Evolutionary conservation across 495 filamentous ascomycete species (phyloP).

Genomic region (Penicillium salamii): DNA sequence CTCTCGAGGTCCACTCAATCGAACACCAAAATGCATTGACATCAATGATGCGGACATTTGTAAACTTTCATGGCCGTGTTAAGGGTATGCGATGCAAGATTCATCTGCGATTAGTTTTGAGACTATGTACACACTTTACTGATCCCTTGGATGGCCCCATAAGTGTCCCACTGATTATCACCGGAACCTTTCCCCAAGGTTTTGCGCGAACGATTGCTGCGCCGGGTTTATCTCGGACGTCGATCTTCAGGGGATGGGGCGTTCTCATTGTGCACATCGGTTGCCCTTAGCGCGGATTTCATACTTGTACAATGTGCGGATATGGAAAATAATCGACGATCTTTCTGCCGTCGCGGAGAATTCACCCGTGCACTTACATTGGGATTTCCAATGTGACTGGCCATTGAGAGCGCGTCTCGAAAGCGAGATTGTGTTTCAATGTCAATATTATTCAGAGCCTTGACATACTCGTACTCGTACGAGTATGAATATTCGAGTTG

Average conservation of each 20-base stretch:
- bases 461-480: too few species aligned
- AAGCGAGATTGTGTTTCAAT: not conserved
- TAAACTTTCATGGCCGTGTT: too few species aligned
- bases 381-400: not conserved
- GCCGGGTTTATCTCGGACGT: too few species aligned
- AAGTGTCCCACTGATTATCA: too few species aligned
- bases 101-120: too few species aligned
- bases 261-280: not conserved
- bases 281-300: not conserved
- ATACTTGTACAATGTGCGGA: not conserved
- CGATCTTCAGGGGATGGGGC: not conserved
- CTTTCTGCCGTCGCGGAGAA: not conserved
- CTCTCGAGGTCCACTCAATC: not conserved
- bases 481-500: too few species aligned
- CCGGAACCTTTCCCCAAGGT: too few species aligned
- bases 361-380: not conserved
- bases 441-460: not conserved
- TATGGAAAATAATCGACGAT: not conserved
- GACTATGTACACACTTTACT: too few species aligned
- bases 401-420: not conserved
- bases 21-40: not conserved
- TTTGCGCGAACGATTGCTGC: too few species aligned
- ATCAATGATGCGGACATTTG: too few species aligned
- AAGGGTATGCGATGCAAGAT: too few species aligned
- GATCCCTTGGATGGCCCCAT: too few species aligned